Evolutionary conservation across 371 early-diverging fungal genomes (phyloP).

Genomic region (Mortierella sp.): DNA sequence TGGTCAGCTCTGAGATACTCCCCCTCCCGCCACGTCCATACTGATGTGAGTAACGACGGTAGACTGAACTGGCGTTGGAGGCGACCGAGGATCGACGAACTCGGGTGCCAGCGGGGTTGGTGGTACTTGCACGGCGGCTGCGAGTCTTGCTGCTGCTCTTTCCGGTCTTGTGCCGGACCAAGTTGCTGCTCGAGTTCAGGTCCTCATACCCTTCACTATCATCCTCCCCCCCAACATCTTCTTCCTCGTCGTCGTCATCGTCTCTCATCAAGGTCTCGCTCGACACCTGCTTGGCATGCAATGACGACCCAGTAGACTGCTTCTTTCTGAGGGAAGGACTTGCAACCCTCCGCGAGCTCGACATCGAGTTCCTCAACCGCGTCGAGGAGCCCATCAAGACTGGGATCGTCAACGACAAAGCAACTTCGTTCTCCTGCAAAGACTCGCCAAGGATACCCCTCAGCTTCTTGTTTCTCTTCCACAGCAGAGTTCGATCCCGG

Average conservation of each 20-base stretch:
- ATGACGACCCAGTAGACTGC: background rate
- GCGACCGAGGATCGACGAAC: slow-evolving; percentile 25
- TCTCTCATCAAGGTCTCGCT: background rate
- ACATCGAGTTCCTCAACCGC: slow-evolving; percentile 11
- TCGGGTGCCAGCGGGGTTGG: background rate
- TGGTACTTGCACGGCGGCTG: background rate
- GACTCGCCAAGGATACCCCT: slow-evolving; percentile 39
- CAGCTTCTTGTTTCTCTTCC: slow-evolving; percentile 54
- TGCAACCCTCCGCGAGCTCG: background rate
- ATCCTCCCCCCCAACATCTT: background rate
- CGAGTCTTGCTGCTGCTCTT: background rate
- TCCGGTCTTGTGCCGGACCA: background rate
- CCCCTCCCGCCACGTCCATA: background rate
- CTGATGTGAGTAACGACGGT: background rate
- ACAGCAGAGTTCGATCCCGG: slow-evolving; percentile 33
- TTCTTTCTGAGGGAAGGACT: slow-evolving; percentile 9
- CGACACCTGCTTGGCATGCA: background rate
- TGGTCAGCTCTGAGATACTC: background rate
- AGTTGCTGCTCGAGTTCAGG: background rate
- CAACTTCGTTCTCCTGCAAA: slow-evolving; percentile 42
- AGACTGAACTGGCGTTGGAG: slow-evolving; percentile 9
- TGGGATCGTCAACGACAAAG: slow-evolving; percentile 40
- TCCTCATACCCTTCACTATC: slow-evolving; percentile 19
- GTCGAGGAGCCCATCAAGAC: slow-evolving; percentile 22
- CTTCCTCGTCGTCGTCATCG: background rate